Percentiles rank a stretch among this genome's conserved stretches.
Evolutionary conservation across 495 filamentous ascomycete genomes (phyloP).

Genomic region (Annulohypoxylon stygium): DNA sequence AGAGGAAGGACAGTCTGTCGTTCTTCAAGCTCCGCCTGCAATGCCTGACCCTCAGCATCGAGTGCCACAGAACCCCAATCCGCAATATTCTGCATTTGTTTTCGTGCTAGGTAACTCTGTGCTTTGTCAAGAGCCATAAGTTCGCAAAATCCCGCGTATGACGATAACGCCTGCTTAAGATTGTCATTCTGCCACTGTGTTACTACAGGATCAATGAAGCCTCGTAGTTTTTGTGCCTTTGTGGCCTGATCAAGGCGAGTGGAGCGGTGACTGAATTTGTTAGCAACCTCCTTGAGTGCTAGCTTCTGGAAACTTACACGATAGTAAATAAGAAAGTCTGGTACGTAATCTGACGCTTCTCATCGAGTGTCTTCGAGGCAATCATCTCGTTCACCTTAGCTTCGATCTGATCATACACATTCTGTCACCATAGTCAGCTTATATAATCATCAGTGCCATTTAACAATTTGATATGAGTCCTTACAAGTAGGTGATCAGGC

Average conservation of each 20-base stretch:
- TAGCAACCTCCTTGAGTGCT: conserved; percentile 13
- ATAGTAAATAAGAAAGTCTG: conserved; percentile 92
- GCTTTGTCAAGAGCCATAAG: conserved; percentile 83
- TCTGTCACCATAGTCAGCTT: conserved; percentile 55
- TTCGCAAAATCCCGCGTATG: conserved; percentile 82
- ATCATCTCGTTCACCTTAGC: conserved; percentile 85
- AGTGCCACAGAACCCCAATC: conserved; percentile 86
- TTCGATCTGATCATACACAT: conserved; percentile 88
- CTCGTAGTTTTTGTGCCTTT: conserved; percentile 73
- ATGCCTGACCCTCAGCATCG: conserved; percentile 79
- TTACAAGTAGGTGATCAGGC: conserved; percentile 84
- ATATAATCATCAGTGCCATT: neutral
- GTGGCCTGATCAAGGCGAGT: conserved; percentile 75
- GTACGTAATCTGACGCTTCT: conserved; percentile 74
- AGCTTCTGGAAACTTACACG: conserved; percentile 65
- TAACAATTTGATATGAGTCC: conserved; percentile 31
- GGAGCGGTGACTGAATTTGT: conserved; percentile 75
- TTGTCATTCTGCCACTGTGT: conserved; percentile 81
- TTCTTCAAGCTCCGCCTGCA: conserved; percentile 80
- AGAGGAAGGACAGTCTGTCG: conserved; percentile 84
- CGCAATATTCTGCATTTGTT: conserved; percentile 77
- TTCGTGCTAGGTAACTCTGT: conserved; percentile 79
- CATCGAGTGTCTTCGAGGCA: conserved; percentile 76
- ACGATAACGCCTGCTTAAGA: conserved; percentile 75
- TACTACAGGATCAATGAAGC: conserved; percentile 83